Base-by-base conservation (phyloP, 2,329 filamentous ascomycete genomes). In the Lomentospora prolificans region DNA sequence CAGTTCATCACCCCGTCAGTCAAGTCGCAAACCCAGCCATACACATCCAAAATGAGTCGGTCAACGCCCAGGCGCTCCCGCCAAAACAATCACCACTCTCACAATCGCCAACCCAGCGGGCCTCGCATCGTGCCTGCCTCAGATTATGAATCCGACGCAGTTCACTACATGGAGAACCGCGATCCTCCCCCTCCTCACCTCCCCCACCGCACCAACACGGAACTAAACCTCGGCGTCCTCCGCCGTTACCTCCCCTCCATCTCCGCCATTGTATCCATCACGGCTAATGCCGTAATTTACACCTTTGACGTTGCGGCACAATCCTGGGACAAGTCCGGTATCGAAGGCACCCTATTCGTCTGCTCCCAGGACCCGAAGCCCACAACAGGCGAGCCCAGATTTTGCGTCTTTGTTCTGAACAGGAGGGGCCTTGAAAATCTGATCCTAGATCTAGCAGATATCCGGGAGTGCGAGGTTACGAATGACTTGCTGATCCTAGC, bases 321-420 rank as follows among this genome's bases (percentile, higher is more conserved):
- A 54, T 72, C 76, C 58, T 97, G 94, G 94, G 87, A 94, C 66
- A 95, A 95, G 74, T 81, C 81, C 50, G 87, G 85, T 56, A 80
- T 91, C 9, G 91, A 96, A 70, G 94, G 94, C 39, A 88, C 89
- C 10, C 75, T 97, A 60, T 99, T 97, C 68, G 81, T 97, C 55
- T 95, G 89, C 74, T 79, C 87, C 60, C 77, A 81, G 65, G 68
- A 71, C 61, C 76, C 71, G 59, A 59, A 74, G 63, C 62, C 67
- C 2, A 69, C 67, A 27, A 59, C 61, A 50, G 63, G 41, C 19
- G 65, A 72, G 51, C 67, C 73, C 33, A 66, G 73, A 14, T 73
- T 75, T 22, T 82, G 82, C 70, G 79, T 89, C 14, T 87, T 90
- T 63, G 76, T 92, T 5, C 75, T 92, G 59, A 91, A 89, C 69